These are phyloP conservation scores for Tuctoria greenei DNA, from an alignment of 176 grass and related monocot species.

Conservation along the genomic window DNA sequence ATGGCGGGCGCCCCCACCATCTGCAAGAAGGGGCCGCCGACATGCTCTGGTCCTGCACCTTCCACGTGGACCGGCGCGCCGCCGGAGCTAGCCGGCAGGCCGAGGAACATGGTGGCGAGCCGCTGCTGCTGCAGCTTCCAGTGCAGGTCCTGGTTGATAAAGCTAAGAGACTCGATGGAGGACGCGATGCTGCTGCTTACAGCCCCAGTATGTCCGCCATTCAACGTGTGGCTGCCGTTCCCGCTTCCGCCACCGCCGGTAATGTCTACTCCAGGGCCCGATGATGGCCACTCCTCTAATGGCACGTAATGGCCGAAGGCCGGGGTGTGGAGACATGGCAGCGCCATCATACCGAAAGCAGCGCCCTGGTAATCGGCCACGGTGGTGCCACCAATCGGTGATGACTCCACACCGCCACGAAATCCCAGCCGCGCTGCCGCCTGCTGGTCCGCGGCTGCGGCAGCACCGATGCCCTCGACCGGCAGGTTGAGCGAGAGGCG, in stretches of 20 bases:
- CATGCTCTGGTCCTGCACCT: neutral
- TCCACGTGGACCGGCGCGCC: neutral
- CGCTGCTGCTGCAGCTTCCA: conserved; percentile 95
- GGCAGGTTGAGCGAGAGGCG: conserved; percentile 35
- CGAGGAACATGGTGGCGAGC: conserved; percentile 62
- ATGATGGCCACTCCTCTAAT: conserved; percentile 46
- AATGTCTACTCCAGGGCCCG: conserved; percentile 6
- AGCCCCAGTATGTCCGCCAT: neutral
- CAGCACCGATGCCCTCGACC: neutral
- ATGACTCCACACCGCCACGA: neutral
- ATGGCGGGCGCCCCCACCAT: conserved; percentile 34
- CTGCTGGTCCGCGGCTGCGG: conserved; percentile 18
- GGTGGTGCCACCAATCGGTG: neutral
- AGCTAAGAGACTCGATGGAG: conserved; percentile 93
- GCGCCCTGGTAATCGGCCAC: conserved; percentile 34
- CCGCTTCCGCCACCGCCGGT: neutral
- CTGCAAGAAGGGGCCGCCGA: conserved; percentile 37
- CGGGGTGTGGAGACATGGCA: conserved; percentile 40
- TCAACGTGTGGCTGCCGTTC: no score
- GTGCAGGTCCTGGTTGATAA: conserved; percentile 97
- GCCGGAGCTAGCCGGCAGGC: conserved; percentile 27
- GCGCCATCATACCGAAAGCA: conserved; percentile 36
- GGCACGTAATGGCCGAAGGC: conserved; percentile 59
- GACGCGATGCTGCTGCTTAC: conserved; percentile 59
- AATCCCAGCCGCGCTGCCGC: conserved; percentile 34